Base-by-base conservation (phyloP, 148 eudicot species). In the Rhododendron kiyosumense region DNA sequence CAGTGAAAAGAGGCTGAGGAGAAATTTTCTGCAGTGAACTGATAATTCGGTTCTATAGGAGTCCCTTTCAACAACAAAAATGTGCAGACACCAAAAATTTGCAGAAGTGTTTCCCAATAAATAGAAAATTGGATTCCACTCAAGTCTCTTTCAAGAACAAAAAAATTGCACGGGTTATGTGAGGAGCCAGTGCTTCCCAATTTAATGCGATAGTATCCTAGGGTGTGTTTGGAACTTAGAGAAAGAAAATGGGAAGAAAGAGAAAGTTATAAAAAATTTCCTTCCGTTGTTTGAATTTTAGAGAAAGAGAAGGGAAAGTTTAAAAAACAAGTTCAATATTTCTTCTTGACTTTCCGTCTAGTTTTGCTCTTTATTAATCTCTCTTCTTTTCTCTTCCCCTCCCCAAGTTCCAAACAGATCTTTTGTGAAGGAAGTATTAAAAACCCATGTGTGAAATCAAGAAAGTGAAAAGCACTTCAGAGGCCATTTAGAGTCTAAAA, bases 141-240 rank as follows among this genome's bases (percentile, higher is more conserved):
- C 80, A 10, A 46, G 17, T 78, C 81, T 78, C 54, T n/a, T 78
- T 18, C 52, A 46, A 78, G 7, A n/a, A n/a, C 32, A 49, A 15
- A 45, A 79, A 24, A 4, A 4, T 46, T 26, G 20, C 12, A 30
- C 38, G 49, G 30, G 38, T 46, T 12, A 26, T 48, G n/a, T 26
- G 80, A 79, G 57, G 81, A 46, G 81, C 34, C 48, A 13, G 54
- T 78, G 81, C 81, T 78, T 9, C 48, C 48, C n/a, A 76, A 38
- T 9, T 78, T 10, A 2, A 78, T 45, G 30, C 22, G 2, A 24
- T 10, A n/a, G 17, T 6, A 79, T 48, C 59, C 4, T 30, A 18
- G 22, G 61, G 61, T 54, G 17, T 17, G 61, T 54, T 54, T 17
- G 61, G 61, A 54, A 54, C 22, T 54, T 54, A 15, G 61, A 54